phyloP scores from a whole-genome alignment of 768 basidiomycete species.

The Mycena capillaripes region DNA sequence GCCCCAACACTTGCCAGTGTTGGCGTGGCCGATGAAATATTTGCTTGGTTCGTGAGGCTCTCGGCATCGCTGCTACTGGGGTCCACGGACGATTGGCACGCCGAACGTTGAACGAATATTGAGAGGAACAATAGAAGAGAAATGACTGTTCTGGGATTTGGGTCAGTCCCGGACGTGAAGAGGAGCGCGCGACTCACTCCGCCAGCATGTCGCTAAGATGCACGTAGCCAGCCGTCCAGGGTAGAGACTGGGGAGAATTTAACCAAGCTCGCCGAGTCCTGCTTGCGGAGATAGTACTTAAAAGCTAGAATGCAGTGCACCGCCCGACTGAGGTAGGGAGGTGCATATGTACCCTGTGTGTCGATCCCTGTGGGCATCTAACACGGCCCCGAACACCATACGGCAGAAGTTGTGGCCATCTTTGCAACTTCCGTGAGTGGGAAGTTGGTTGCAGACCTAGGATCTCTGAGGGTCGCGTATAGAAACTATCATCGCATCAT shows the following conservation, averaged over 20 bases:
- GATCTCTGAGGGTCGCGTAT: not conserved
- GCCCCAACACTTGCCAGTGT: too few relatives aligned
- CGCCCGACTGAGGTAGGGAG: slow-evolving; percentile 15
- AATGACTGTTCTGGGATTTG: not conserved
- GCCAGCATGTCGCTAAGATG: not conserved
- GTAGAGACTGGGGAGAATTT: not conserved
- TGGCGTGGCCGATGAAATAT: not conserved
- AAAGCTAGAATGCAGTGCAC: not conserved
- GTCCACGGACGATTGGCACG: not conserved
- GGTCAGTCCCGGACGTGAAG: not conserved
- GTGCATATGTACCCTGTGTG: slow-evolving; percentile 3
- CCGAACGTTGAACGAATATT: not conserved
- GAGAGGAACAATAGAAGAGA: not conserved
- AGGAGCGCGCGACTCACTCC: not conserved
- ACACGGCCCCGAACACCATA: not conserved
- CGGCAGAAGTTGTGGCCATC: not conserved
- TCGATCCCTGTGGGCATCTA: not conserved
- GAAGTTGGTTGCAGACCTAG: not conserved
- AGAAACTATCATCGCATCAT: slow-evolving; percentile 9
- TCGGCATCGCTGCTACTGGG: not conserved
- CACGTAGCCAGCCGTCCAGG: not conserved
- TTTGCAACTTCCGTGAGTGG: slow-evolving; percentile 13
- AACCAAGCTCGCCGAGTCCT: not conserved
- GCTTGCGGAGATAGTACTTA: not conserved
- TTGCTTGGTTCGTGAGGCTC: too few relatives aligned